These are phyloP conservation scores for Pseudocercospora crystallina DNA, from an alignment of 2,329 filamentous ascomycete genomes.

Conservation along the genomic window DNA sequence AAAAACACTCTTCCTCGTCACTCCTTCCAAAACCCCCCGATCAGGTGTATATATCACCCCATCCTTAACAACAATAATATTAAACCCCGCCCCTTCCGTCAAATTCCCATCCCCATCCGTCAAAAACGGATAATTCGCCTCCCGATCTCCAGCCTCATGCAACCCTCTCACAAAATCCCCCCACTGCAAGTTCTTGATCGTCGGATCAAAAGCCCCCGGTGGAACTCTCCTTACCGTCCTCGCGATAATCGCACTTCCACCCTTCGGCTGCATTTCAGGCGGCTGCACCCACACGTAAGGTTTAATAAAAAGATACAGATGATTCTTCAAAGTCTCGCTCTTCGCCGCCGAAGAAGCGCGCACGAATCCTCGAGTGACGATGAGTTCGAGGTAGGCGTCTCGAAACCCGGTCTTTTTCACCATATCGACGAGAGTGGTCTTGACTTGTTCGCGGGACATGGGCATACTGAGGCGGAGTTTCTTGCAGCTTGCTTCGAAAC, in stretches of 20 bases:
- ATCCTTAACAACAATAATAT: constrained; percentile 50
- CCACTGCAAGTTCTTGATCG: constrained; percentile 54
- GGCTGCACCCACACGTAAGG: constrained; percentile 55
- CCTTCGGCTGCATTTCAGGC: constrained; percentile 43
- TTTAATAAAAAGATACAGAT: constrained; percentile 50
- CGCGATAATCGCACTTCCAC: constrained; percentile 47
- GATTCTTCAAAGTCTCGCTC: constrained; percentile 39
- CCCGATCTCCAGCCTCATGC: constrained; percentile 50
- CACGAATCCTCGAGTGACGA: constrained; percentile 53
- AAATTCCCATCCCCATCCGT: constrained; percentile 52
- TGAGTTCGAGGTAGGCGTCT: constrained; percentile 53
- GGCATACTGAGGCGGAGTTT: constrained; percentile 51
- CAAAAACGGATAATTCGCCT: constrained; percentile 50
- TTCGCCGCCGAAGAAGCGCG: constrained; percentile 24
- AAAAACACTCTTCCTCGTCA: constrained; percentile 52
- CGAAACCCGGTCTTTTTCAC: constrained; percentile 47
- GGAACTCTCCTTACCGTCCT: constrained; percentile 48
- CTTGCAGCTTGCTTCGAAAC: constrained; percentile 45
- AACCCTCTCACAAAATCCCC: constrained; percentile 47
- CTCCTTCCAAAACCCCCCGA: constrained; percentile 50
- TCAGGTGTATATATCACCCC: constrained; percentile 48
- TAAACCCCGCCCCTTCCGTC: constrained; percentile 54
- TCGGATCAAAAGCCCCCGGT: constrained; percentile 51
- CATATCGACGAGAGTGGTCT: constrained; percentile 45
- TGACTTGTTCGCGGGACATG: constrained; percentile 34